These are phyloP conservation scores for Dioscorea alata DNA, from an alignment of 106 monocot genomes.

Conservation along the genomic window DNA sequence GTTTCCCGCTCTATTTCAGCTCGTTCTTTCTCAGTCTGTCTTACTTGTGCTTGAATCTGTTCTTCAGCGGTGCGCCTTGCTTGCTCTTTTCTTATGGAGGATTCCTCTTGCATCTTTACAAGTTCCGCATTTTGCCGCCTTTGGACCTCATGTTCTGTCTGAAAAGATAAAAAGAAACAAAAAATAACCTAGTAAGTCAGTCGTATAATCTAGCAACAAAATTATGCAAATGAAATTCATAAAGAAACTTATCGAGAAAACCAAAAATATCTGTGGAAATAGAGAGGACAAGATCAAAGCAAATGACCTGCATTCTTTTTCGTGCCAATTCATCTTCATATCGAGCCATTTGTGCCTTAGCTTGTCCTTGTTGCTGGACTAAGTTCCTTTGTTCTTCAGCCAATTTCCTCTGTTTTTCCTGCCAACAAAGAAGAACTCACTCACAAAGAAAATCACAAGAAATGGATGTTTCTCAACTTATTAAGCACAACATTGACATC, in stretches of 20 bases:
- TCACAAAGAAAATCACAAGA: not conserved
- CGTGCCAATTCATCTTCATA: constrained; percentile 94
- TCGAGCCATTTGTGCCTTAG: constrained; percentile 84
- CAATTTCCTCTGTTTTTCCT: constrained; percentile 79
- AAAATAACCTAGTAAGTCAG: too few species aligned
- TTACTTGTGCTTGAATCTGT: constrained; percentile 65
- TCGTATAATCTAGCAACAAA: too few species aligned
- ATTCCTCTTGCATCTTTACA: constrained; percentile 94
- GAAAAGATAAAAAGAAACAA: constrained; percentile 8
- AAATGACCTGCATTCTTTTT: constrained; percentile 89
- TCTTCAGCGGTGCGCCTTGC: constrained; percentile 78
- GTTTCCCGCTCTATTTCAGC: constrained; percentile 86
- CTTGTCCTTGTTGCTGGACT: constrained; percentile 78
- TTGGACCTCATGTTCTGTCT: constrained; percentile 84
- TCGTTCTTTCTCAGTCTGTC: constrained; percentile 78
- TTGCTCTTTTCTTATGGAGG: constrained; percentile 70
- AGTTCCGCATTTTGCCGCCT: constrained; percentile 84
- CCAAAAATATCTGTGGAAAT: not conserved
- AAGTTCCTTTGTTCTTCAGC: constrained; percentile 74
- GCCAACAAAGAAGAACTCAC: not conserved
- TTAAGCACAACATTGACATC: not conserved
- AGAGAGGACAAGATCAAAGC: not conserved
- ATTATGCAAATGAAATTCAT: too few species aligned
- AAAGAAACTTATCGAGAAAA: too few species aligned
- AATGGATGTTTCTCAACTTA: not conserved